Evolutionary conservation across 345 rosid species (phyloP), one percentile per base, ranked within the genome.

Genomic region (Rhodamnia argentea): DNA sequence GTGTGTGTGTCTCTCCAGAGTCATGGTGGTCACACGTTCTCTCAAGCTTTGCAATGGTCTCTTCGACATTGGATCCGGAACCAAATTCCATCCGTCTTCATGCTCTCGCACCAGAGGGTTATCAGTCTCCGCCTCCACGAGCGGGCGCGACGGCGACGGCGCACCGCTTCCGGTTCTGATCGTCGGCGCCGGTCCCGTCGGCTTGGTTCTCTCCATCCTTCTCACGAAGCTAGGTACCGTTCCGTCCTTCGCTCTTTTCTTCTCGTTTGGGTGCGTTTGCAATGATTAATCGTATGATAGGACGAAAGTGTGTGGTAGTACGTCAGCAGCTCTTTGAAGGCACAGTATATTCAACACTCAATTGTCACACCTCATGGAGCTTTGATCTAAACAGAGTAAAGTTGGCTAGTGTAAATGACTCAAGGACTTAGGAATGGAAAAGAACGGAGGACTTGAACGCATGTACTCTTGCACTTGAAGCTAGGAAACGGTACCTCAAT

Each of bases 131-230:
- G 56, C 78, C 78, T 59, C 52, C 85, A 24, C 58, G 9, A 82
- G 84, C 54, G 22, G 37, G 10, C 7, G 24, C 58, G 37, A 2
- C 18, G 60, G 56, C 51, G 88, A 90, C 76, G 91, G 90, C 87
- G 78, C 90, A 60, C 86, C 88, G 64, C 93, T 96, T 88, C 99
- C 99, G 40, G 99, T 96, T 84, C 88, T 97, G 87, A 94, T 97
- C 64, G 98, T 96, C 64, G 99, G 99, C 27, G 99, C 98, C 23
- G 99, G 99, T 85, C 99, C 99, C 0, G 99, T 97, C 22, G 99
- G 99, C 11, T 96, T 96, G 74, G 94, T 92, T 84, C 98, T 97
- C 85, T 95, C 99, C 75, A 86, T 97, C 50, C 95, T 97, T 75
- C 96, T 96, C 70, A 93, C 94, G 47, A 96, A 95, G 89, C 87